Evolutionary conservation across 2,329 filamentous ascomycete species (phyloP).

Genomic region (Penicillium sp.): DNA sequence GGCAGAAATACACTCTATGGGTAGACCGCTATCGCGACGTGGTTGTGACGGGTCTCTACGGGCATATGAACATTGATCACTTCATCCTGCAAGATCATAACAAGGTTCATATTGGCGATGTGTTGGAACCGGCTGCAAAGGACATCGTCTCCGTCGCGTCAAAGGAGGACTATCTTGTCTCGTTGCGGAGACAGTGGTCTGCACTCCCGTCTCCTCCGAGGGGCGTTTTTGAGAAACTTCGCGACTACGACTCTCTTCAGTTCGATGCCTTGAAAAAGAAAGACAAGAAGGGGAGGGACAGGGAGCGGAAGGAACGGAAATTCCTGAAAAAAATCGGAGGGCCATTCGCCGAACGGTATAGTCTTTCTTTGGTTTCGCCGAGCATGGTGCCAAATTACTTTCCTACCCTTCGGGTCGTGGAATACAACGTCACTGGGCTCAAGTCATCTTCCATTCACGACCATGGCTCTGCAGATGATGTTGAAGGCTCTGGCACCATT

Average conservation of each 20-base stretch:
- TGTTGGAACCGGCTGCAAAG: constrained; percentile 17
- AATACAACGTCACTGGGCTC: constrained; percentile 84
- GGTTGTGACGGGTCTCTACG: constrained; percentile 70
- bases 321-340: constrained; percentile 67
- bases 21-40: constrained; percentile 86
- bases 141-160: constrained; percentile 58
- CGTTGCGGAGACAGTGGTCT: constrained; percentile 72
- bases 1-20: constrained; percentile 96
- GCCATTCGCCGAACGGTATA: constrained; percentile 76
- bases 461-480: background rate
- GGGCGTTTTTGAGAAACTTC: constrained; percentile 12
- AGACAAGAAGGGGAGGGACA: constrained; percentile 46
- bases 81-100: constrained; percentile 86
- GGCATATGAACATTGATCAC: constrained; percentile 98
- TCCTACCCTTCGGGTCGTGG: constrained; percentile 79
- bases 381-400: constrained; percentile 92
- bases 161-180: constrained; percentile 73
- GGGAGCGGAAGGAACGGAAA: constrained; percentile 45
- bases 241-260: constrained; percentile 7
- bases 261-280: constrained; percentile 28
- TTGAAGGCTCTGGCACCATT: background rate
- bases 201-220: constrained; percentile 57
- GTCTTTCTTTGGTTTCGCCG: constrained; percentile 71
- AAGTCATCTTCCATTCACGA: constrained; percentile 45
- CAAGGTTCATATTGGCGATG: constrained; percentile 58